Conservation (phyloP, 305 asterid species). For the Solanum aculeatissimum region DNA sequence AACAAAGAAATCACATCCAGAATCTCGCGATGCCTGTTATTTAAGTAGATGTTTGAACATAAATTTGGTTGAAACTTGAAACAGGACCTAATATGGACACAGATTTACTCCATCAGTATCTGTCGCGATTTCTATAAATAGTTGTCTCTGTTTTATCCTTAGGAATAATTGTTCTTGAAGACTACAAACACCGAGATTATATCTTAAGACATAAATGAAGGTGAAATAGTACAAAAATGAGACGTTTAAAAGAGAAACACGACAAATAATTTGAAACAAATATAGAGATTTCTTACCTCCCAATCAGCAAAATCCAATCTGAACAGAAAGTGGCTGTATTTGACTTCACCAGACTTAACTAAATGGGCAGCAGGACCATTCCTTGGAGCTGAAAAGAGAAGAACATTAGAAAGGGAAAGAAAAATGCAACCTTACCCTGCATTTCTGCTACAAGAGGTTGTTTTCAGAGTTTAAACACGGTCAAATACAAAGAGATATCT, state of each 20-base stretch:
- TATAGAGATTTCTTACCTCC: constrained; percentile 20
- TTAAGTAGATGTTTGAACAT: neutral
- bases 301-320: constrained; percentile 46
- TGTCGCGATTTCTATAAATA: no score
- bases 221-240: no score
- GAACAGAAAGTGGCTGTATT: constrained; percentile 33
- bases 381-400: constrained; percentile 27
- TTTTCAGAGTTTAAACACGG: neutral
- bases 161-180: no score
- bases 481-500: neutral
- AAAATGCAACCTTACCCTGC: neutral
- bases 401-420: neutral
- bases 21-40: neutral
- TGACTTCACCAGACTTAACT: constrained; percentile 24
- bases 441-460: neutral
- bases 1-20: neutral
- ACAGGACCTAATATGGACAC: no score
- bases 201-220: no score
- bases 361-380: constrained; percentile 30
- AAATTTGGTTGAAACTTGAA: neutral
- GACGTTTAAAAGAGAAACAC: neutral
- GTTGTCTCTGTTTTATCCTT: no score
- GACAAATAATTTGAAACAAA: neutral
- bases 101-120: no score
- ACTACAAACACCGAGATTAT: no score